Conservation (phyloP, 2,329 filamentous ascomycete genomes). For the Talaromyces atroroseus region DNA sequence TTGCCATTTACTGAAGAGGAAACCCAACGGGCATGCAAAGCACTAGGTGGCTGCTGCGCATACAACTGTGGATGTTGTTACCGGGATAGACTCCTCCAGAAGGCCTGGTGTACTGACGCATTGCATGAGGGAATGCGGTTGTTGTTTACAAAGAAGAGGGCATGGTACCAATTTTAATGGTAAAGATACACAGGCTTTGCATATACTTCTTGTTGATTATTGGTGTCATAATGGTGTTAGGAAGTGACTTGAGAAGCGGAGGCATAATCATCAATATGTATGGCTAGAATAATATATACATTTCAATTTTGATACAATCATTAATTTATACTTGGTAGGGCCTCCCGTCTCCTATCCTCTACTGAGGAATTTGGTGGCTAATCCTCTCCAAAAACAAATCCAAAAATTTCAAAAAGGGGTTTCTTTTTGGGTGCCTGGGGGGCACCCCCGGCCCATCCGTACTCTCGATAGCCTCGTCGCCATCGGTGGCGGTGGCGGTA, state of each 20-base stretch:
- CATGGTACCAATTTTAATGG: not conserved
- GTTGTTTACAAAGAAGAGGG: slow-evolving; percentile 2
- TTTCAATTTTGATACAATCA: too few relatives aligned
- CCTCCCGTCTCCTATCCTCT: too few relatives aligned
- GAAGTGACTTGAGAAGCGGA: not conserved
- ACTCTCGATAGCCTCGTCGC: too few relatives aligned
- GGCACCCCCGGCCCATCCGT: too few relatives aligned
- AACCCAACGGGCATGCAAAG: not conserved
- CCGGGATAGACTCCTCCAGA: not conserved
- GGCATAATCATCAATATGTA: too few relatives aligned
- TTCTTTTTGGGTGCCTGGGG: too few relatives aligned
- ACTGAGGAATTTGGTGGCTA: too few relatives aligned
- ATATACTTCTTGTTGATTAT: not conserved
- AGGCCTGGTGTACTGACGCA: slow-evolving; percentile 1
- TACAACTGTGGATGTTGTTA: not conserved
- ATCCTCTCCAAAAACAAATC: too few relatives aligned
- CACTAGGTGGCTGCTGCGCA: not conserved
- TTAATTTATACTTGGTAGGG: too few relatives aligned
- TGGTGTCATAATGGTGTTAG: not conserved
- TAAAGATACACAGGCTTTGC: not conserved
- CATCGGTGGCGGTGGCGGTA: too few relatives aligned
- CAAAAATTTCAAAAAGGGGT: too few relatives aligned
- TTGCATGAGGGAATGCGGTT: slow-evolving; percentile 1
- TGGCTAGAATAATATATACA: too few relatives aligned
- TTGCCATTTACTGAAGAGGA: not conserved